These are phyloP conservation scores for Rusavskia elegans DNA, from an alignment of 495 filamentous ascomycete genomes.

Conservation along the genomic window DNA sequence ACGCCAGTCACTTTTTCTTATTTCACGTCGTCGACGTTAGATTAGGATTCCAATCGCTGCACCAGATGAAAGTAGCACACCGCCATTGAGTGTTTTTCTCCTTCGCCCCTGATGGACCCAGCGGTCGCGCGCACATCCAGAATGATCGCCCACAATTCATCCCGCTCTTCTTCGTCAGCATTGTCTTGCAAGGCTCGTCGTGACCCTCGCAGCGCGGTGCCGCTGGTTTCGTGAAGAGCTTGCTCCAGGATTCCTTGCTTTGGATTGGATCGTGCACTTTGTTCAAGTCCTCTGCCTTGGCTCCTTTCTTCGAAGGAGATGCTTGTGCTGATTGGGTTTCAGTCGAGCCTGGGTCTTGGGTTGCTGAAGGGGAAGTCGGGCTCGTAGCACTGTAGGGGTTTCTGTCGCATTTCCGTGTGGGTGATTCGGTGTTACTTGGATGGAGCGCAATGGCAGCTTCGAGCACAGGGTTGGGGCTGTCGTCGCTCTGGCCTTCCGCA, in stretches of 20 bases:
- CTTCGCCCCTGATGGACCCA: conserved; percentile 70
- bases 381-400: neutral
- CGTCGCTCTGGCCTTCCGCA: neutral
- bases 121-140: conserved; percentile 69
- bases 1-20: too few species aligned
- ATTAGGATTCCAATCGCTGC: conserved; percentile 54
- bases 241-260: conserved; percentile 72
- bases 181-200: conserved; percentile 64
- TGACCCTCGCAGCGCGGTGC: conserved; percentile 71
- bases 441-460: neutral
- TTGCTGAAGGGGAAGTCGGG: neutral
- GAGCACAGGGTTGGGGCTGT: neutral
- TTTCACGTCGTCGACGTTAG: too few species aligned
- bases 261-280: conserved; percentile 50
- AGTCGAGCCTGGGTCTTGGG: neutral
- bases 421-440: too few species aligned
- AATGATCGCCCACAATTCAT: conserved; percentile 71
- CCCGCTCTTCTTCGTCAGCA: conserved; percentile 75
- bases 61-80: conserved; percentile 82
- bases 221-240: conserved; percentile 60
- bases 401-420: neutral
- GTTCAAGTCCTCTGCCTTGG: conserved; percentile 7
- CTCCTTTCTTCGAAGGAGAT: neutral
- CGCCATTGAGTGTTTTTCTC: conserved; percentile 72
- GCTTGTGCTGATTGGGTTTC: neutral